These are phyloP conservation scores for Chytriomyces sp. DNA, from an alignment of 192 early-diverging fungal species.

Conservation along the genomic window DNA sequence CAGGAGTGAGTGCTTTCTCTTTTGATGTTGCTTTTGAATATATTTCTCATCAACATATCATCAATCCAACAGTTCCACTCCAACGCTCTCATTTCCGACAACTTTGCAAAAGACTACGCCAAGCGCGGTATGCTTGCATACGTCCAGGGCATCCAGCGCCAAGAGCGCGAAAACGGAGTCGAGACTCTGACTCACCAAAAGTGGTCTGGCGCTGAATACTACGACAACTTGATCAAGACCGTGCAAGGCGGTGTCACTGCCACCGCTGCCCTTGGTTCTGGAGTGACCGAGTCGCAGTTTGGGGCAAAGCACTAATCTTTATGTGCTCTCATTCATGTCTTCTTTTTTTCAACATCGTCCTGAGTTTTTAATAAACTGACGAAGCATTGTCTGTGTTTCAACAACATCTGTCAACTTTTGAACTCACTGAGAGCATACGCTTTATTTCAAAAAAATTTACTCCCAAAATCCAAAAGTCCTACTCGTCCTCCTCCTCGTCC, in stretches of 20 bases:
- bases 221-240: slow-evolving; percentile 88
- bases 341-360: background rate
- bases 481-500: background rate
- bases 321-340: background rate
- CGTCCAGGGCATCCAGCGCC: slow-evolving; percentile 88
- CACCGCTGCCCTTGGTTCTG: slow-evolving; percentile 94
- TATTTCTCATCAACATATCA: too few species aligned
- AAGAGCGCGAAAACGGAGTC: slow-evolving; percentile 87
- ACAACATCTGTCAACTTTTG: background rate
- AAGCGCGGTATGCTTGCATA: slow-evolving; percentile 93
- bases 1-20: slow-evolving; percentile 61
- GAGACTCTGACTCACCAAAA: slow-evolving; percentile 93
- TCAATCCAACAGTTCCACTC: slow-evolving; percentile 70
- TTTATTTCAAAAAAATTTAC: too few species aligned
- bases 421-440: background rate
- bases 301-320: slow-evolving; percentile 27
- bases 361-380: background rate
- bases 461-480: too few species aligned
- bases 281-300: slow-evolving; percentile 61
- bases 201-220: slow-evolving; percentile 92
- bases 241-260: slow-evolving; percentile 91
- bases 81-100: slow-evolving; percentile 82
- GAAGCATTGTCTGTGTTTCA: too few species aligned
- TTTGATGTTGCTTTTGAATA: background rate
- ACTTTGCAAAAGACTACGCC: slow-evolving; percentile 90